These are phyloP conservation scores for Stipa capillata DNA, from an alignment of 176 grass and related monocot species.

Conservation along the genomic window DNA sequence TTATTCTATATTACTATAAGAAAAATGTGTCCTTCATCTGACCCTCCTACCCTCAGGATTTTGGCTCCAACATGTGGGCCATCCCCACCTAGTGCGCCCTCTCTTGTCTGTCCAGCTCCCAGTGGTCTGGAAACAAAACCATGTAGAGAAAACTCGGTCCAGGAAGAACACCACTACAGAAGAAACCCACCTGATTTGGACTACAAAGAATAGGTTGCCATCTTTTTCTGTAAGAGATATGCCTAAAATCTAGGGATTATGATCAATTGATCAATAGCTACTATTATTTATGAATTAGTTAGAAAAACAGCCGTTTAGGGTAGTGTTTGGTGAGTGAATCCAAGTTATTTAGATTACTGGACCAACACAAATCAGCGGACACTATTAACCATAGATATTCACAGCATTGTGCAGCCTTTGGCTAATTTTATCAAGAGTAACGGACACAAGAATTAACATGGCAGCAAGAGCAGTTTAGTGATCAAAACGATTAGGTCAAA, in stretches of 20 bases:
- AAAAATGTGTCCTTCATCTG: not conserved
- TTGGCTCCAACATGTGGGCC: not conserved
- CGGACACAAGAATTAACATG: not conserved
- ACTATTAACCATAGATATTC: not conserved
- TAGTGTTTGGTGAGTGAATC: not conserved
- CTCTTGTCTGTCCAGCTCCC: too few species aligned
- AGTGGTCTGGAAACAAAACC: not conserved
- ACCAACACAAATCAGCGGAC: not conserved
- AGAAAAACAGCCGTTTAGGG: not conserved
- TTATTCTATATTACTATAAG: not conserved
- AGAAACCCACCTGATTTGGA: not conserved
- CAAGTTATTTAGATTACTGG: constrained; percentile 7
- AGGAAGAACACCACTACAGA: not conserved
- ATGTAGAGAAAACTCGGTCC: not conserved
- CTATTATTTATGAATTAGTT: not conserved
- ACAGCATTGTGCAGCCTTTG: not conserved
- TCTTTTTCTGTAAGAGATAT: not conserved
- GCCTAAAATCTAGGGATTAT: not conserved
- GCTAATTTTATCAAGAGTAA: not conserved
- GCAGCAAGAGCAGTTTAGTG: not conserved
- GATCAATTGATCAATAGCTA: not conserved
- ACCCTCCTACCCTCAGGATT: too few species aligned
- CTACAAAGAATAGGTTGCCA: not conserved
- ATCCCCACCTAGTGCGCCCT: not conserved
- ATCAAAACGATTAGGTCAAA: not conserved